Evolutionary conservation across 1,284 basidiomycete species (phyloP).

Genomic region (Irpex sp.): DNA sequence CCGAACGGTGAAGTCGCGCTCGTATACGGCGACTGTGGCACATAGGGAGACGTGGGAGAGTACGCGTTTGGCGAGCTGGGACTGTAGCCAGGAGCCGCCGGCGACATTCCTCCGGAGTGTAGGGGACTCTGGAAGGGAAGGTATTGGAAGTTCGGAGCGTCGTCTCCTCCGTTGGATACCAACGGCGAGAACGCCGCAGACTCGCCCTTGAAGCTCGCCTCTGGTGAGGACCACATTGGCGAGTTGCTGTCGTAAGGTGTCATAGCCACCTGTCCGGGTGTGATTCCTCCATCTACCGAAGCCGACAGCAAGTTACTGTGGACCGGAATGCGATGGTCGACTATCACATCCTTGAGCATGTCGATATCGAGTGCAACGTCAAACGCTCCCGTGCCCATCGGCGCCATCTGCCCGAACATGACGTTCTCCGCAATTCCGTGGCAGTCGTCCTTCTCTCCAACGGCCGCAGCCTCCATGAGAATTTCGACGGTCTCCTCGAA

Average conservation of each 20-base stretch:
- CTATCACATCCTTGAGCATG: constrained; percentile 98
- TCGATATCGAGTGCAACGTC: constrained; percentile 96
- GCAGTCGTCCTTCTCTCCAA: constrained; percentile 98
- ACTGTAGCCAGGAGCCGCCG: constrained; percentile 74
- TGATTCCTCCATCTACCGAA: constrained; percentile 85
- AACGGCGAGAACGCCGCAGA: constrained; percentile 93
- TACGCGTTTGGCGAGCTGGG: constrained; percentile 82
- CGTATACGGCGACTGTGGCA: constrained; percentile 80
- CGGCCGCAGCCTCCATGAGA: constrained; percentile 96
- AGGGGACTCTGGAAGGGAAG: constrained; percentile 80
- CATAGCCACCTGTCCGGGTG: constrained; percentile 87
- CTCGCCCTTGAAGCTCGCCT: constrained; percentile 72
- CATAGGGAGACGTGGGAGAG: constrained; percentile 86
- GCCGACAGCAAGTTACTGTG: constrained; percentile 75
- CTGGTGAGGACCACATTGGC: constrained; percentile 66
- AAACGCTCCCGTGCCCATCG: constrained; percentile 95
- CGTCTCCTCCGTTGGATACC: constrained; percentile 84
- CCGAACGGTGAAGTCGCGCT: constrained; percentile 81
- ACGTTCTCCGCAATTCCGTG: constrained; percentile 98
- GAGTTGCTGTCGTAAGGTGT: constrained; percentile 94
- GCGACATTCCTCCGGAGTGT: constrained; percentile 76
- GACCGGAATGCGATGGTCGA: constrained; percentile 92
- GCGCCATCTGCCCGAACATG: constrained; percentile 98
- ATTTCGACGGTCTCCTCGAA: constrained; percentile 99
- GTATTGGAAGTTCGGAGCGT: constrained; percentile 68